phyloP scores from a whole-genome alignment of 768 basidiomycete species.

The Candolleomyces eurysporus region DNA sequence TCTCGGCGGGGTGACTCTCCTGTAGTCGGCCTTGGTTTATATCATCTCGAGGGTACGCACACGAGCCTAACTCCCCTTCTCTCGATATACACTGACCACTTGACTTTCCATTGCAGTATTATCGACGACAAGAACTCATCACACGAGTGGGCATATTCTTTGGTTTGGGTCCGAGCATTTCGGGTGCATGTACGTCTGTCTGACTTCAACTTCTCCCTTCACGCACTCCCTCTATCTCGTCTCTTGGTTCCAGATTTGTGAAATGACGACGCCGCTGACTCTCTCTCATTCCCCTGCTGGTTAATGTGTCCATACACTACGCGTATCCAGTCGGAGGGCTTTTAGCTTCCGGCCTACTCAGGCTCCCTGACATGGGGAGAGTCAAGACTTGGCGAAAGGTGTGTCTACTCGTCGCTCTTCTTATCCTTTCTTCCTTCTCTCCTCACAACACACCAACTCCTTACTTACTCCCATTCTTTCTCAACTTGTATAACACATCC shows the following conservation, averaged over 20 bases:
- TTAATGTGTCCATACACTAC: neutral
- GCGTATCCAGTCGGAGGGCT: constrained; percentile 32
- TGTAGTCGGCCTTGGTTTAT: constrained; percentile 37
- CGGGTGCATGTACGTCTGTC: constrained; percentile 29
- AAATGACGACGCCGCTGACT: too few relatives aligned
- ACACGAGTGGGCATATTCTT: constrained; percentile 33
- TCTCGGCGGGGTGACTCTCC: neutral
- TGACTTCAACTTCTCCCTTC: neutral
- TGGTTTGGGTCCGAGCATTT: constrained; percentile 29
- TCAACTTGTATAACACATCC: neutral
- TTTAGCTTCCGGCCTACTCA: constrained; percentile 36
- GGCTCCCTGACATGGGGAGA: constrained; percentile 28
- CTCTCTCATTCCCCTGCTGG: too few relatives aligned
- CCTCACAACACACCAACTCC: too few relatives aligned
- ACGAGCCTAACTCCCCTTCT: neutral
- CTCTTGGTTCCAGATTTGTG: neutral
- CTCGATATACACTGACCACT: neutral
- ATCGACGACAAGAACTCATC: constrained; percentile 30
- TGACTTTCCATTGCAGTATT: constrained; percentile 21
- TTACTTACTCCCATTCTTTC: neutral
- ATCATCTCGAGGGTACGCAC: constrained; percentile 30
- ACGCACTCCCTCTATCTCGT: neutral
- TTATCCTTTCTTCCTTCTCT: neutral
- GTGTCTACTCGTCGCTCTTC: neutral
- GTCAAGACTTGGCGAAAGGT: constrained; percentile 36